Conservation (phyloP, 352 stramenopile species). For the Globisporangium paddicum region DNA sequence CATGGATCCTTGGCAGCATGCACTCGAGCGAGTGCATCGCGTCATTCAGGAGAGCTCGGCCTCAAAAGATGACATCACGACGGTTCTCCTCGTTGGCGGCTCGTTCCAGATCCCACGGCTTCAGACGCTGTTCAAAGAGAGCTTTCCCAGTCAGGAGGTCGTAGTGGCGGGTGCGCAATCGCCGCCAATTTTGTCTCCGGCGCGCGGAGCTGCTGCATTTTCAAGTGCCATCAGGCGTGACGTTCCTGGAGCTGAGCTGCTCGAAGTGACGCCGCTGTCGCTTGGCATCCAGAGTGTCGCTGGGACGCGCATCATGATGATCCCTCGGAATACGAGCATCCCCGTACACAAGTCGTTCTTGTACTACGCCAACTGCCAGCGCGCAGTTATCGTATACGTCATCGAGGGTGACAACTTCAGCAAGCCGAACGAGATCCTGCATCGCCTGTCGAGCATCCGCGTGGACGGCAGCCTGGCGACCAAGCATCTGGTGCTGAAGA, state of each 20-base stretch:
- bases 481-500: constrained; percentile 23
- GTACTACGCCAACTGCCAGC: constrained; percentile 33
- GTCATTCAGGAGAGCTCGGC: constrained; percentile 17
- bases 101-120: constrained; percentile 24
- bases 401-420: constrained; percentile 19
- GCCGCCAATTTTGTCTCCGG: background rate
- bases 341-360: constrained; percentile 21
- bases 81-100: constrained; percentile 30
- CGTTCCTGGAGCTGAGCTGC: constrained; percentile 1
- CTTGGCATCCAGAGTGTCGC: constrained; percentile 30
- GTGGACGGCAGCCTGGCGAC: constrained; percentile 22
- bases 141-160: constrained; percentile 11
- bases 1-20: constrained; percentile 21
- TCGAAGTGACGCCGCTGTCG: constrained; percentile 21
- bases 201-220: constrained; percentile 10
- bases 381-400: constrained; percentile 23
- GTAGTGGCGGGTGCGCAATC: background rate
- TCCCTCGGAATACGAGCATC: constrained; percentile 18
- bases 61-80: constrained; percentile 21
- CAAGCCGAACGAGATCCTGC: constrained; percentile 1
- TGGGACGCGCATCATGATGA: constrained; percentile 21
- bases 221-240: background rate
- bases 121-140: constrained; percentile 16
- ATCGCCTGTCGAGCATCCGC: constrained; percentile 20
- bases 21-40: constrained; percentile 17